Percentiles rank a stretch among this genome's conserved stretches.
Evolutionary conservation across 164 flowering plant species (phyloP).

Genomic region (Piper longum): DNA sequence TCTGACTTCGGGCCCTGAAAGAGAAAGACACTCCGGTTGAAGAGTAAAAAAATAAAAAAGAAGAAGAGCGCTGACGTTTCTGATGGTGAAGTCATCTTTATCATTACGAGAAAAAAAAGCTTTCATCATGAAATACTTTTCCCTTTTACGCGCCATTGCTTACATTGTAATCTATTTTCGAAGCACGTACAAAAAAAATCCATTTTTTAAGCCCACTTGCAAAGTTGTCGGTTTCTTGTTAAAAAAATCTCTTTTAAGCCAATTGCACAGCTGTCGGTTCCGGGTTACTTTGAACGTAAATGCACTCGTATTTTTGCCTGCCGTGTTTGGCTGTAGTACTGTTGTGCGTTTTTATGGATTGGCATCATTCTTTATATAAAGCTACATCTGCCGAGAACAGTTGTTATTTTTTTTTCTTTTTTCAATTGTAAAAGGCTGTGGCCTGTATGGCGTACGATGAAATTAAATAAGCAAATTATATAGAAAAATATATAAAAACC

Average conservation of each 20-base stretch:
- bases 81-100: slow-evolving; percentile 4
- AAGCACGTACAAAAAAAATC: background rate
- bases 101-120: background rate
- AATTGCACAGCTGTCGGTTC: background rate
- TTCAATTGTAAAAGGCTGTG: no score
- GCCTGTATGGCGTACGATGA: no score
- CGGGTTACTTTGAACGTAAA: background rate
- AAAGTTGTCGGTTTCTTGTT: background rate
- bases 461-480: no score
- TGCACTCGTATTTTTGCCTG: background rate
- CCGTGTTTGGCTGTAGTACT: no score
- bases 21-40: background rate
- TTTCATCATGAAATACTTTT: background rate
- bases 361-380: no score
- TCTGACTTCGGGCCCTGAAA: slow-evolving; percentile 1
- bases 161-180: slow-evolving; percentile 4
- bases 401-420: no score
- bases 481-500: no score
- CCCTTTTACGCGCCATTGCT: background rate
- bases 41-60: no score
- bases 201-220: background rate
- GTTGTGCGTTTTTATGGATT: no score
- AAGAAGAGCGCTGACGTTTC: background rate
- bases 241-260: no score
- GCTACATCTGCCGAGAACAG: no score